Evolutionary conservation across 495 filamentous ascomycete species (phyloP).

Genomic region (Penicillium odoratum): DNA sequence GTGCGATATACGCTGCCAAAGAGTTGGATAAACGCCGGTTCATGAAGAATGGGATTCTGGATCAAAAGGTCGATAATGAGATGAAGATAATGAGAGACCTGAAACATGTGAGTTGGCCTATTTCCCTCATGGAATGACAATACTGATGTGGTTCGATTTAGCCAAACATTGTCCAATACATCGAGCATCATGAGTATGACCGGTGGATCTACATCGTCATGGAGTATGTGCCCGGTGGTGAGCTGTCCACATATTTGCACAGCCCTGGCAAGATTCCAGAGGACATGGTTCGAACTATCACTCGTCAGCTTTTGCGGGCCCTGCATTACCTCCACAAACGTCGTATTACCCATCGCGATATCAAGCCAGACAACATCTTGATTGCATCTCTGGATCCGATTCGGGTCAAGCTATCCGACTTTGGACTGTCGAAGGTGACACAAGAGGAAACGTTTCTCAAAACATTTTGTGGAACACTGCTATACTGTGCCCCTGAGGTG

Average conservation of each 20-base stretch:
- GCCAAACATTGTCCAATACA: conserved; percentile 88
- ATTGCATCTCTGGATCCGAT: conserved; percentile 71
- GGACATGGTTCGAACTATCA: conserved; percentile 63
- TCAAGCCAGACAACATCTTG: conserved; percentile 97
- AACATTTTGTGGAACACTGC: conserved; percentile 92
- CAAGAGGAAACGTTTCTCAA: conserved; percentile 87
- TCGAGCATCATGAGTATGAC: conserved; percentile 77
- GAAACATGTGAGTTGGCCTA: conserved; percentile 64
- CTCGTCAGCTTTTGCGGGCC: conserved; percentile 75
- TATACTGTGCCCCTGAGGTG: conserved; percentile 96
- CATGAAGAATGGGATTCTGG: conserved; percentile 81
- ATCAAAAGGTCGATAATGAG: conserved; percentile 88
- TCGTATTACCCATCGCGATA: conserved; percentile 92
- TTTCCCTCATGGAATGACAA: not conserved
- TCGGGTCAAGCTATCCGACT: conserved; percentile 89
- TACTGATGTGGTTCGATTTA: conserved; percentile 27
- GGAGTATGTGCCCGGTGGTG: conserved; percentile 86
- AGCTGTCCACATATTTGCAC: conserved; percentile 71
- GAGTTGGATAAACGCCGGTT: conserved; percentile 87
- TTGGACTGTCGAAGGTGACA: conserved; percentile 91
- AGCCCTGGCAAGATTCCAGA: conserved; percentile 64
- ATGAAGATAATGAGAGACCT: conserved; percentile 89
- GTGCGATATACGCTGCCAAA: conserved; percentile 82
- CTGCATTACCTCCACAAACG: conserved; percentile 83
- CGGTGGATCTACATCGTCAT: conserved; percentile 89